Base-by-base conservation (phyloP, 2,329 filamentous ascomycete genomes). In the Thermochaetoides dissita region DNA sequence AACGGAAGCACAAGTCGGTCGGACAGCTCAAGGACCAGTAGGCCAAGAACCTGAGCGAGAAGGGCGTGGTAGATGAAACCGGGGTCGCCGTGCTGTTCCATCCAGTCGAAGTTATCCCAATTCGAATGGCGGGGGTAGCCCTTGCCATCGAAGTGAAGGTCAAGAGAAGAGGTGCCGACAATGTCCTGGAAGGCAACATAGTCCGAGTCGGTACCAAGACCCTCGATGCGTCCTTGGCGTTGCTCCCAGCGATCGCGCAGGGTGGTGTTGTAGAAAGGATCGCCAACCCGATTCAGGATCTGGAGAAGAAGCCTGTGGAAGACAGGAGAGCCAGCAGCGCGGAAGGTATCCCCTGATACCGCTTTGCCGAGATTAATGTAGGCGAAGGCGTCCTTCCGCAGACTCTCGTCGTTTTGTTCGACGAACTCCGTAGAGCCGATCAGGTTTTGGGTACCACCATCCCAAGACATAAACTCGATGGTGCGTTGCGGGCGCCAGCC, bases 381-480 rank as follows among this genome's bases (percentile, higher is more conserved):
- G 8, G 84, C 88, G 49, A 85, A 77, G 0, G 76, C 89, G 52
- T 91, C 73, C 11, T 72, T 66, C 35, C 84, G 80, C 6, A 98
- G 69, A 3, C 65, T 59, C 0, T 88, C 78, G 29, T 86, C 68
- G 51, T 89, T 80, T 37, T 83, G 81, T 63, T 98, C 91, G 37
- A 98, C 91, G 55, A 83, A 89, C 59, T 98, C 91, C 2, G 91
- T 96, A 8, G 86, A 94, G 7, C 91, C 91, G 44, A 94, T 84
- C 37, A 91, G 66, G 60, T 95, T 95, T 65, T 94, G 96, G 60
- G 89, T 86, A 52, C 81, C 81, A 4, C 76, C 91, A 59, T 98
- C 91, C 91, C 91, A 98, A 31, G 85, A 94, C 56, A 88, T 87
- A 60, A 98, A 96, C 59, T 94, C 84, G 49, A 98, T 94, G 3